Percentiles rank a stretch among this genome's conserved stretches.
phyloP scores from a whole-genome alignment of 2,329 filamentous ascomycete genomes.

The Aspergillus brunneoviolaceus region DNA sequence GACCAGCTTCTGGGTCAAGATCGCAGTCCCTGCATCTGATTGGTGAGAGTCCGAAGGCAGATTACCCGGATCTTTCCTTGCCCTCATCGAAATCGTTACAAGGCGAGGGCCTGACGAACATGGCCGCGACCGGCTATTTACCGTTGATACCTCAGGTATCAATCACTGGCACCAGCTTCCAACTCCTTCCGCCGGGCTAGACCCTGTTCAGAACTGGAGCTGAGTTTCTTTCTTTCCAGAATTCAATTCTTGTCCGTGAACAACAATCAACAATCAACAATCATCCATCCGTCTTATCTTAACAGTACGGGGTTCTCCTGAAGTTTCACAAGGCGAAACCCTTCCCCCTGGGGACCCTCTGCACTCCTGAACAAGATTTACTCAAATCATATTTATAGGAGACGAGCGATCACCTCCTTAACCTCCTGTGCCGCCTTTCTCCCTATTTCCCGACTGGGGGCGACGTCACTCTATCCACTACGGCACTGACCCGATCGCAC shows the following conservation, averaged over 20 bases:
- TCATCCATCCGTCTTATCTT: too few species aligned
- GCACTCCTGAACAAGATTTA: neutral
- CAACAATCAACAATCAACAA: neutral
- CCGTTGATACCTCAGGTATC: neutral
- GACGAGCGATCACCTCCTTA: neutral
- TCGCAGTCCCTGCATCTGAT: neutral
- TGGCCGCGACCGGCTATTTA: too few species aligned
- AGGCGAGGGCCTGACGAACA: too few species aligned
- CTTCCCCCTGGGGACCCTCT: neutral
- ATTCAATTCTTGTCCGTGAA: neutral
- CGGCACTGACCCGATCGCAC: neutral
- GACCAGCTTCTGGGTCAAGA: neutral
- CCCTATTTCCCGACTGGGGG: neutral
- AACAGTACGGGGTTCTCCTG: neutral
- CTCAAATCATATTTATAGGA: neutral
- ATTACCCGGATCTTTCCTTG: neutral
- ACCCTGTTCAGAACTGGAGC: neutral
- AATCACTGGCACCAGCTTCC: neutral
- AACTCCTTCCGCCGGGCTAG: neutral
- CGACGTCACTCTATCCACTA: neutral
- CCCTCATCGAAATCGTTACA: neutral
- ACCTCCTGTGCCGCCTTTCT: neutral
- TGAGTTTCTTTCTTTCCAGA: conserved; percentile 1
- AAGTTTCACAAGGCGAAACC: neutral
- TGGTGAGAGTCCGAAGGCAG: neutral